Evolutionary conservation across 2,329 filamentous ascomycete genomes (phyloP).

Genomic region (Mariannaea sp.): DNA sequence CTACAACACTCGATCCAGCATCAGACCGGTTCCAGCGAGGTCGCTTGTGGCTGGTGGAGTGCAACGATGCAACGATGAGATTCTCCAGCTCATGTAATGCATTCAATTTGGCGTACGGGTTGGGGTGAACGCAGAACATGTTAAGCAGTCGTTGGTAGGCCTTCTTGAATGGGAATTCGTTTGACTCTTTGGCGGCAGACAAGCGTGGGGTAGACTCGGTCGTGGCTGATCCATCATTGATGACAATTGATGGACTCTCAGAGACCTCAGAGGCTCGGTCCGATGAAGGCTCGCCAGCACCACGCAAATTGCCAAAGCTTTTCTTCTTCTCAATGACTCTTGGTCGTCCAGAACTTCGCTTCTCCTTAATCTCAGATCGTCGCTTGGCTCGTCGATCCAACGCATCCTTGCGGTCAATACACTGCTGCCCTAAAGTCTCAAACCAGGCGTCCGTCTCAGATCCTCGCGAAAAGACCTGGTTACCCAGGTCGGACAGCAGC

Average conservation of each 20-base stretch:
- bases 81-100: slow-evolving; percentile 82
- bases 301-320: slow-evolving; percentile 69
- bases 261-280: slow-evolving; percentile 47
- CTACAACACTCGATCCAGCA: slow-evolving; percentile 41
- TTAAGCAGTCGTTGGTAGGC: slow-evolving; percentile 80
- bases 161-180: slow-evolving; percentile 77
- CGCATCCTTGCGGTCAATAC: slow-evolving; percentile 65
- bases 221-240: slow-evolving; percentile 46
- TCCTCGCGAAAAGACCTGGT: slow-evolving; percentile 81
- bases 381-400: slow-evolving; percentile 54
- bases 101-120: slow-evolving; percentile 83
- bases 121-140: slow-evolving; percentile 88
- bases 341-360: slow-evolving; percentile 53
- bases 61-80: slow-evolving; percentile 75
- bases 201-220: slow-evolving; percentile 36
- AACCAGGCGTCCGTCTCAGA: slow-evolving; percentile 96
- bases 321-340: slow-evolving; percentile 66
- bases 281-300: slow-evolving; percentile 48
- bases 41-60: slow-evolving; percentile 42
- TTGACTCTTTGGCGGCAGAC: slow-evolving; percentile 34
- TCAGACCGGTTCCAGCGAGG: slow-evolving; percentile 45
- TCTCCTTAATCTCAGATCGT: slow-evolving; percentile 48
- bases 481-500: slow-evolving; percentile 86
- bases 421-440: slow-evolving; percentile 67
- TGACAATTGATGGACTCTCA: slow-evolving; percentile 45